Evolutionary conservation across 805 yeast species (phyloP).

Genomic region (Ogataea wickerhamii): DNA sequence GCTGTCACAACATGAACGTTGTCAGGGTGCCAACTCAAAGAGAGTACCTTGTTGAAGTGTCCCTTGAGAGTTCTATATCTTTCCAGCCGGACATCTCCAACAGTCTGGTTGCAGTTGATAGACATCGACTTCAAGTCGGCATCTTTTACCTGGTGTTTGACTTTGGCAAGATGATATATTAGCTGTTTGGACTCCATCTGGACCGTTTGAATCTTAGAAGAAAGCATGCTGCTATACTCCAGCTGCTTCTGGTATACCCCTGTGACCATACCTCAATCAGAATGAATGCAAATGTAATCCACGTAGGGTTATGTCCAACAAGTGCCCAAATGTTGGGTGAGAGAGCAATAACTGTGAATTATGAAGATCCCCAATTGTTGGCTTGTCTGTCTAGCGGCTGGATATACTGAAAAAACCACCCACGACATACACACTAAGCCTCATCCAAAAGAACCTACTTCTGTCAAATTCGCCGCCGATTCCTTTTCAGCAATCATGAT

Average conservation of each 20-base stretch:
- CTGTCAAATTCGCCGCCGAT: background rate
- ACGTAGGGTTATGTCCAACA: background rate
- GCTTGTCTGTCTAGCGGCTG: too few species aligned
- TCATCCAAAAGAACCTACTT: background rate
- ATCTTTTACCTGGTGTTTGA: constrained; percentile 27
- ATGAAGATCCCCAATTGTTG: too few species aligned
- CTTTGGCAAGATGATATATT: constrained; percentile 24
- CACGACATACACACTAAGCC: background rate
- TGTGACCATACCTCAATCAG: constrained; percentile 2
- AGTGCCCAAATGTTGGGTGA: too few species aligned
- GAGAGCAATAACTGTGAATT: too few species aligned
- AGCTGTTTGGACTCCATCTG: constrained; percentile 27
- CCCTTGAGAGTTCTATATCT: constrained; percentile 44
- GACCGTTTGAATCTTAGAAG: constrained; percentile 20
- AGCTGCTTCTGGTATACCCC: constrained; percentile 23
- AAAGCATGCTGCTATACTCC: constrained; percentile 21
- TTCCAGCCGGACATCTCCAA: constrained; percentile 12
- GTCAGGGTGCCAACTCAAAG: constrained; percentile 66
- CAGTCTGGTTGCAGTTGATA: constrained; percentile 17
- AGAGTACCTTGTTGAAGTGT: constrained; percentile 71
- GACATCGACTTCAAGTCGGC: constrained; percentile 26
- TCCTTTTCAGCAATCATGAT: background rate
- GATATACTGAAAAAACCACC: background rate
- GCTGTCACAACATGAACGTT: constrained; percentile 63
- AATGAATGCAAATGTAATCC: background rate